A percentile compares a stretch with the other conserved stretches of the same genome.
Conservation (phyloP, 371 early-diverging fungal species). For the Dichotomocladium elegans region DNA sequence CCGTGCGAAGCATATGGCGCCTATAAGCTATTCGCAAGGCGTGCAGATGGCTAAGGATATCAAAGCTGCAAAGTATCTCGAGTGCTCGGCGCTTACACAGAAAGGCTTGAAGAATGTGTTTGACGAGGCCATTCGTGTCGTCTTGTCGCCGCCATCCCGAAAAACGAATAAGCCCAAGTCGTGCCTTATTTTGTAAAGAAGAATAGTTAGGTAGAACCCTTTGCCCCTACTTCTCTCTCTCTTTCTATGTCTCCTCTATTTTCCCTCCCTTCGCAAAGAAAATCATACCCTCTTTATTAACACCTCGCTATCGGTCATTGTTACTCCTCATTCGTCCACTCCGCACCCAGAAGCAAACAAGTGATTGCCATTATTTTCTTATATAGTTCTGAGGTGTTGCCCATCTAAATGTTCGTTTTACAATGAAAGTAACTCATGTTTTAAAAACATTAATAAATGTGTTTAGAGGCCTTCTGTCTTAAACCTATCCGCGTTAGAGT, state of each 20-base stretch:
- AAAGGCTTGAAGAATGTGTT: slow-evolving; percentile 95
- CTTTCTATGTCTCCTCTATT: neutral
- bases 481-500: no score
- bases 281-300: no score
- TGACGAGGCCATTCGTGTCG: slow-evolving; percentile 96
- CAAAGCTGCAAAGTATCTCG: slow-evolving; percentile 77
- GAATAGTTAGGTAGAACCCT: neutral
- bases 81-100: slow-evolving; percentile 85
- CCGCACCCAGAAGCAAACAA: no score
- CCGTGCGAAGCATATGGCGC: slow-evolving; percentile 65
- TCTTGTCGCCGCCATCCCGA: slow-evolving; percentile 47
- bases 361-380: no score
- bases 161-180: slow-evolving; percentile 61
- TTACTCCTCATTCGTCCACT: no score
- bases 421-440: no score
- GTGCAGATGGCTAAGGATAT: slow-evolving; percentile 76
- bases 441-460: no score
- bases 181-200: slow-evolving; percentile 70
- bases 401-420: no score
- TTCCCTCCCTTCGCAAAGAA: slow-evolving; percentile 3
- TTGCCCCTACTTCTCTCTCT: no score
- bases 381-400: no score
- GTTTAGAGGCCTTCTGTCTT: no score
- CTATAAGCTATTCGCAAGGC: slow-evolving; percentile 71
- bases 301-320: no score